Base-by-base conservation (phyloP, 495 filamentous ascomycete genomes). In the Lasiosphaeriaceae sp. region DNA sequence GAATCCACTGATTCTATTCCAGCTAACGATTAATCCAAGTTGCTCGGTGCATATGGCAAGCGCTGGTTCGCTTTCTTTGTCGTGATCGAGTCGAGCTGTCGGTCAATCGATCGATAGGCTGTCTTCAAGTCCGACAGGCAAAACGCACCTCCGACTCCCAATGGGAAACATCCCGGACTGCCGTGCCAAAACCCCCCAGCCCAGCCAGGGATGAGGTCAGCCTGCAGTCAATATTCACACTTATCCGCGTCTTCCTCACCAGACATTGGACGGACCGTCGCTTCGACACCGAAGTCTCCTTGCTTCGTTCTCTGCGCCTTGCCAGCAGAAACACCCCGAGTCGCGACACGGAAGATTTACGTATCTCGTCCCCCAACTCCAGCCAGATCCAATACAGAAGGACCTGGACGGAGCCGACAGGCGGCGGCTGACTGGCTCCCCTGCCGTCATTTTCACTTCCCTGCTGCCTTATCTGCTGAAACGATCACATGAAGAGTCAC, bases 161-260 rank as follows among this genome's bases (percentile, higher is more conserved):
- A 21, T 53, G 37, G 22, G 11, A 53, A 37, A 21, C 37, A 22
- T 45, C 39, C 35, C 51, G 37, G 51, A 53, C 26, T 44, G 37
- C 51, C 51, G 51, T 44, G 51, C 51, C 37, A 53, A n/a, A 35
- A 5, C n/a, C n/a, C 21, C 12, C 9, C 50, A 23, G 2, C 20
- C 37, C 16, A 39, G 29, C 21, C 43, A 52, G 31, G 55, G 54
- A 58, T 56, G 57, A 62, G 57, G 59, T 62, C 56, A 66, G 63
- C 56, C 43, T 62, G 63, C 63, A 59, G 59, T 35, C 31, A n/a
- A 35, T 22, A 7, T 48, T 24, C 4, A 21, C 53, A 47, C 43
- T 29, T 22, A 37, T 39, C 24, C 53, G 45, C 14, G 0, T 55
- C 53, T 55, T 55, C 53, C 53, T 55, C 24, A 9, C 26, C 26